Evolutionary conservation across 495 filamentous ascomycete genomes (phyloP), one percentile per base, ranked within the genome.

Genomic region (Xylaria castorea): DNA sequence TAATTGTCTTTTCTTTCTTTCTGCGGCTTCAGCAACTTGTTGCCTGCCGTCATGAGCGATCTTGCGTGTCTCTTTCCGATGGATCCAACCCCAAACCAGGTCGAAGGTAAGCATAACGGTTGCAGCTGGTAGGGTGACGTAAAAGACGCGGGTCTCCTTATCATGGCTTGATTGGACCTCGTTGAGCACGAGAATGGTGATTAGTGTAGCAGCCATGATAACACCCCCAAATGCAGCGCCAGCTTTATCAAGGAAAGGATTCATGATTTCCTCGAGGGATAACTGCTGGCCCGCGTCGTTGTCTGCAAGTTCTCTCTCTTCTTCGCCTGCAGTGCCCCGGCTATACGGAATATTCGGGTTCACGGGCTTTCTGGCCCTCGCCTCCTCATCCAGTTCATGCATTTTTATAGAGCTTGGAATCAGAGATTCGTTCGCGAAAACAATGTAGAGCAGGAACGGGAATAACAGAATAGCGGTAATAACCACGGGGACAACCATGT

Each of bases 321-420:
- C 77, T 66, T 87, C 86, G 48, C 87, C 88, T 0, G 85, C 85
- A 2, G 74, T 83, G n/a, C 87, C 88, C 71, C 88, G 76, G 12
- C 87, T 87, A 73, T 89, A 75, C 11, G 90, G 90, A 63, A 92
- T 91, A 74, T 91, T 91, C 18, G 90, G 90, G 70, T 92, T 92
- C 25, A 90, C 86, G 0, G 90, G 89, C 27, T 85, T 84, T 72
- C 81, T 88, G 7, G 71, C 75, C 73, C 82, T 84, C 25, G 78
- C 82, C 68, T 88, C 87, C n/a, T 87, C 86, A 1, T 87, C 83
- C 3, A 91, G 86, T 75, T 91, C 85, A 73, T 91, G 90, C 85
- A 91, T 89, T 74, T 89, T 81, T 75, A 92, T 92, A 9, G 81
- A 85, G 40, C 81, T 75, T 3, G 90, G 90, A n/a, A 92, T 89